Percentiles rank a stretch among this genome's conserved stretches.
phyloP scores from a whole-genome alignment of 108 stramenopile species.

The Skeletonema grethae region DNA sequence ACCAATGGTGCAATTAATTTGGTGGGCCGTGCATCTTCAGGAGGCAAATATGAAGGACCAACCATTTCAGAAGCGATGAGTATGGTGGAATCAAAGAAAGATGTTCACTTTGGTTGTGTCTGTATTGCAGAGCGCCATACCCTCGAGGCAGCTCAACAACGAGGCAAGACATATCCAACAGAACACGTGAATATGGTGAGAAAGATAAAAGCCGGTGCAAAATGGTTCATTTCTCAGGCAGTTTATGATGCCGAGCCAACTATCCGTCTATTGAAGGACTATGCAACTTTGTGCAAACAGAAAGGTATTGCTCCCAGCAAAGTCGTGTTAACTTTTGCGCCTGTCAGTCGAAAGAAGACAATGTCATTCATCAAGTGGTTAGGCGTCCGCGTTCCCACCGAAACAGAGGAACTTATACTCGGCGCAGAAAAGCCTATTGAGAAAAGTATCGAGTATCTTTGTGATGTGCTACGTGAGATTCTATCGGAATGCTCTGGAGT shows the following conservation, averaged over 20 bases:
- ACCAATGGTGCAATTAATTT: conserved; percentile 51
- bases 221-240: conserved; percentile 69
- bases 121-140: conserved; percentile 73
- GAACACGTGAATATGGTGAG: conserved; percentile 66
- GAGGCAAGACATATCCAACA: conserved; percentile 47
- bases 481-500: conserved; percentile 39
- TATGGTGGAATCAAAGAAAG: conserved; percentile 15
- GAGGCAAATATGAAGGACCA: conserved; percentile 38
- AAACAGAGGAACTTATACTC: conserved; percentile 50
- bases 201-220: conserved; percentile 56
- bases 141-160: conserved; percentile 41
- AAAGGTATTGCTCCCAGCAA: conserved; percentile 49
- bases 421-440: conserved; percentile 37
- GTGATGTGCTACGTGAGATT: conserved; percentile 39
- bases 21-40: conserved; percentile 51
- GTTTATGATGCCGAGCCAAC: conserved; percentile 60
- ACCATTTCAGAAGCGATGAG: conserved; percentile 49
- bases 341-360: conserved; percentile 56
- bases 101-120: conserved; percentile 56
- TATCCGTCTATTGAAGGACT: conserved; percentile 61
- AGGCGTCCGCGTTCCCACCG: conserved; percentile 57
- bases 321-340: conserved; percentile 65
- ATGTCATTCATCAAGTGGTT: conserved; percentile 71
- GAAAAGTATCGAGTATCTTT: conserved; percentile 41
- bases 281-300: conserved; percentile 50